A percentile compares a stretch with the other conserved stretches of the same genome.
Conservation (phyloP, 225 moss, liverwort and hornwort species). For the Pleurozium schreberi region DNA sequence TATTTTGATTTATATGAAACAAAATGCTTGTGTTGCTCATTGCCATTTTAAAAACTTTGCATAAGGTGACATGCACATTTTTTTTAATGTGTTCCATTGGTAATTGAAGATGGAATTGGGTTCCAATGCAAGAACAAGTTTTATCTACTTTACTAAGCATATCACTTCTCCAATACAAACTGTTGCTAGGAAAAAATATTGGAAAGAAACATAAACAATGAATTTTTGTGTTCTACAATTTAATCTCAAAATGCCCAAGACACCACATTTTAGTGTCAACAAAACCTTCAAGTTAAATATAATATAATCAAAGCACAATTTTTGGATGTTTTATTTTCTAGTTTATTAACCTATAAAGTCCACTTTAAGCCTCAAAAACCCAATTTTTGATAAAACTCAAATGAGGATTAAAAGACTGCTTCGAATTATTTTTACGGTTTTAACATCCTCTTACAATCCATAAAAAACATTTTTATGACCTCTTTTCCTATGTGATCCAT, state of each 20-base stretch:
- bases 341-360: not conserved
- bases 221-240: accelerated
- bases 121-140: accelerated
- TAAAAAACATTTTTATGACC: too few species aligned
- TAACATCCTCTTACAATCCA: too few species aligned
- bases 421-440: too few species aligned
- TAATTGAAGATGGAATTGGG: not conserved
- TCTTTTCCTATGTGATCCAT: not conserved
- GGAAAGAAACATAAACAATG: not conserved
- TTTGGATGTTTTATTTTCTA: not conserved
- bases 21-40: not conserved
- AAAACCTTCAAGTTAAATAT: not conserved
- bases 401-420: too few species aligned
- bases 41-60: not conserved
- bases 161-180: accelerated
- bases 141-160: too few species aligned
- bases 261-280: accelerated
- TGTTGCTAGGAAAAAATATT: not conserved
- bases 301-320: not conserved
- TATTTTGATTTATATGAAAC: not conserved
- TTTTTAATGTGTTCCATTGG: not conserved
- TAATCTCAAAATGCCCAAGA: not conserved
- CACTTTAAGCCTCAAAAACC: not conserved
- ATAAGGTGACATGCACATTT: not conserved
- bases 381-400: too few species aligned